Percentiles rank a stretch among this genome's conserved stretches.
These are phyloP conservation scores for Limnomonas spitsbergensis DNA, from an alignment of 139 green algal species.

Conservation along the genomic window DNA sequence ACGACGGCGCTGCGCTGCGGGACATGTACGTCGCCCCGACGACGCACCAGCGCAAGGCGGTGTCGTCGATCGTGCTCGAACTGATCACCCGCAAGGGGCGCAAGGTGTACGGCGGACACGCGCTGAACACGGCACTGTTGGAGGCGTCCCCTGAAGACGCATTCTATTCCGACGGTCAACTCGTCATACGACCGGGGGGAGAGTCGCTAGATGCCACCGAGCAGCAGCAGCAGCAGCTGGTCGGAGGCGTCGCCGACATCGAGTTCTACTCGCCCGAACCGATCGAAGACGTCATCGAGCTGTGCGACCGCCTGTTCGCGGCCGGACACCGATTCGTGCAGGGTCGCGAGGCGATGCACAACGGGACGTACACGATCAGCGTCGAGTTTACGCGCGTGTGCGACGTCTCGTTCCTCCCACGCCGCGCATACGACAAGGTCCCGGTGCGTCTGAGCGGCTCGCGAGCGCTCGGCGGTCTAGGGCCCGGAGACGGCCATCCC, in stretches of 20 bases:
- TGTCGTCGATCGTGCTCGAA: too few species aligned
- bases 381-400: conserved; percentile 8
- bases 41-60: too few species aligned
- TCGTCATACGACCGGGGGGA: neutral
- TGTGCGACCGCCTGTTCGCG: conserved; percentile 1
- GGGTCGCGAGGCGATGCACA: neutral
- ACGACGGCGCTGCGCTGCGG: too few species aligned
- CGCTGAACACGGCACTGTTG: neutral
- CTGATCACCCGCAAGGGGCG: too few species aligned
- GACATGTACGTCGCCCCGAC: too few species aligned
- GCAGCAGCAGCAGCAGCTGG: too few species aligned
- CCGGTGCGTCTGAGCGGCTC: neutral
- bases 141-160: neutral
- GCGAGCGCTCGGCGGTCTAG: neutral
- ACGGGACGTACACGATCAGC: conserved; percentile 16
- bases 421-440: neutral
- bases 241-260: neutral
- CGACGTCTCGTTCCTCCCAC: conserved; percentile 6
- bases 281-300: neutral
- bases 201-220: too few species aligned
- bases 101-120: conserved; percentile 9
- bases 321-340: conserved; percentile 1
- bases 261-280: conserved; percentile 14
- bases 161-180: neutral
- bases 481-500: neutral